Percentiles rank a stretch among this genome's conserved stretches.
phyloP scores from a whole-genome alignment of 257 asterid genomes.

The Nicotiana benthamiana region DNA sequence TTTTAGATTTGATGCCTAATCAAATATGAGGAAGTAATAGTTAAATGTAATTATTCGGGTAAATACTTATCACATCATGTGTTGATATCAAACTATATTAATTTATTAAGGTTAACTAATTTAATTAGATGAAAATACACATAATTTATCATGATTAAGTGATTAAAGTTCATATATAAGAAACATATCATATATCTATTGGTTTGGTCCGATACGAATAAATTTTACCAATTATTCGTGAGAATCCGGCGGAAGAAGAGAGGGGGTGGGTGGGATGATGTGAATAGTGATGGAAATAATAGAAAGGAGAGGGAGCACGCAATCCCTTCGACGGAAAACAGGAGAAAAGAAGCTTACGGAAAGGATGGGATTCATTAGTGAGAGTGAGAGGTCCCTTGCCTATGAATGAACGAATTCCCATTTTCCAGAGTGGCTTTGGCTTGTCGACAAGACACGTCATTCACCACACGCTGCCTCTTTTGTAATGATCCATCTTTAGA shows the following conservation, averaged over 20 bases:
- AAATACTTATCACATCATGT: too few species aligned
- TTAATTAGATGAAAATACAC: too few species aligned
- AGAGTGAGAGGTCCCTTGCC: not conserved
- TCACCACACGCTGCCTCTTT: not conserved
- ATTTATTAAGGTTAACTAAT: too few species aligned
- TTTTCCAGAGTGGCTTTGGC: not conserved
- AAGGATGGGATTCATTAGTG: not conserved
- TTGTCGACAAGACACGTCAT: not conserved
- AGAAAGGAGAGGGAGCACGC: constrained; percentile 6
- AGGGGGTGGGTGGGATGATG: not conserved
- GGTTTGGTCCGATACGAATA: too few species aligned
- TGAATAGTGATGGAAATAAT: not conserved
- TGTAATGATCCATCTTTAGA: not conserved
- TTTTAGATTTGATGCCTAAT: not conserved
- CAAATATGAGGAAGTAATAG: not conserved
- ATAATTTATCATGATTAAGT: too few species aligned
- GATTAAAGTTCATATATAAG: too few species aligned
- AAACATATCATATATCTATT: too few species aligned
- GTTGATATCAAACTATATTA: too few species aligned
- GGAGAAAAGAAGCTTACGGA: constrained; percentile 7
- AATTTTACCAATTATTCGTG: too few species aligned
- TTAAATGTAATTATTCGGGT: not conserved
- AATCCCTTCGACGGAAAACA: not conserved
- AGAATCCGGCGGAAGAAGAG: not conserved
- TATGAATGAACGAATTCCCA: not conserved